phyloP scores from a whole-genome alignment of 2,329 filamentous ascomycete species.

The Emergomyces orientalis region DNA sequence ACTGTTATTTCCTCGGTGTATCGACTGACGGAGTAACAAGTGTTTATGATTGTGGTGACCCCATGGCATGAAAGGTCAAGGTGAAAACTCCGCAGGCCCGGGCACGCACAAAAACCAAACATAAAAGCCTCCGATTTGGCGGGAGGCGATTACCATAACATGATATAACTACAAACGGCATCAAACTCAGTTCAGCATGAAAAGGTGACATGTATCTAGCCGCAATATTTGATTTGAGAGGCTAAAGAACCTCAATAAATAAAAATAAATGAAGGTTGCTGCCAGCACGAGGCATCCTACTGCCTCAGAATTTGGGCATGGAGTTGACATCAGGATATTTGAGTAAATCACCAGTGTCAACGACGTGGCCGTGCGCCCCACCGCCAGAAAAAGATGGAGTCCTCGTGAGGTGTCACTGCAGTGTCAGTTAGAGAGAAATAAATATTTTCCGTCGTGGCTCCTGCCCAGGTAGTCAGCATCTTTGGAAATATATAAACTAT shows the following conservation, averaged over 20 bases:
- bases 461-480: not conserved
- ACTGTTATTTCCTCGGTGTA: not conserved
- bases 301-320: not conserved
- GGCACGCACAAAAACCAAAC: not conserved
- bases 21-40: not conserved
- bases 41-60: not conserved
- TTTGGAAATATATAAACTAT: not conserved
- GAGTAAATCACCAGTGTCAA: slow-evolving; percentile 5
- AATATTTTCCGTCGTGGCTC: not conserved
- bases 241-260: not conserved
- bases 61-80: not conserved
- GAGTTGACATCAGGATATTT: not conserved
- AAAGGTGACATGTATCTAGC: not conserved
- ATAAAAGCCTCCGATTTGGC: not conserved
- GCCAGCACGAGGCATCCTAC: not conserved
- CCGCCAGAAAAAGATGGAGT: not conserved
- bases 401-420: slow-evolving; percentile 4
- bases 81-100: not conserved
- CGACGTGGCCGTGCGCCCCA: slow-evolving; percentile 8
- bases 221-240: not conserved
- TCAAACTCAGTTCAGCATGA: not conserved
- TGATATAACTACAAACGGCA: not conserved
- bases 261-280: not conserved
- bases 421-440: slow-evolving; percentile 1
- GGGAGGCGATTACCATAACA: not conserved